A percentile compares a stretch with the other conserved stretches of the same genome.
Evolutionary conservation across 345 rosid species (phyloP).

Genomic region (Reutealis trisperma): DNA sequence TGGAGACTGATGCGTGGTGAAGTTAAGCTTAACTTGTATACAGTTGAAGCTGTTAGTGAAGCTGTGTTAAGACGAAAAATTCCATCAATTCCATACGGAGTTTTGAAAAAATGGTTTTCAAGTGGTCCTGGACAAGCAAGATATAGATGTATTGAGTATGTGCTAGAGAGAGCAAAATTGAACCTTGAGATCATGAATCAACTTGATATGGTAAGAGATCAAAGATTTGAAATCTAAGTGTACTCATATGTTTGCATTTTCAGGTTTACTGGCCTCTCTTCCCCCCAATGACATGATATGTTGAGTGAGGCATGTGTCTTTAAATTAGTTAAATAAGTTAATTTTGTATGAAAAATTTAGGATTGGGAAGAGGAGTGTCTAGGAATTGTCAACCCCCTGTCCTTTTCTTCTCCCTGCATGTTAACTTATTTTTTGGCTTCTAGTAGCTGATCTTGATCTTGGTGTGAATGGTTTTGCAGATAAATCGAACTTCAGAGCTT

Average conservation of each 20-base stretch:
- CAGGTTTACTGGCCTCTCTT: background rate
- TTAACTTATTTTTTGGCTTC: background rate
- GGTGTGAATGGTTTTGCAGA: slow-evolving; percentile 50
- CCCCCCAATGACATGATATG: background rate
- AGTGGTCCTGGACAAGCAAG: slow-evolving; percentile 79
- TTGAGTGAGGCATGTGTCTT: background rate
- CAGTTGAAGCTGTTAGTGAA: slow-evolving; percentile 78
- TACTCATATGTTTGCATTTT: background rate
- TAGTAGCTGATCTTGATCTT: background rate
- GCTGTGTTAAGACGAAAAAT: slow-evolving; percentile 79
- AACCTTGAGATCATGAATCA: slow-evolving; percentile 76
- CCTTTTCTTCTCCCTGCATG: background rate
- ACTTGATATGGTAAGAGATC: slow-evolving; percentile 75
- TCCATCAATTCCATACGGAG: slow-evolving; percentile 65
- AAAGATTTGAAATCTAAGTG: background rate
- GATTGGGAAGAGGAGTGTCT: background rate
- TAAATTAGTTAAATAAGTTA: background rate
- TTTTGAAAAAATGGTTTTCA: slow-evolving; percentile 75
- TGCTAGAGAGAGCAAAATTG: slow-evolving; percentile 68
- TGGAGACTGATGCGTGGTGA: slow-evolving; percentile 92
- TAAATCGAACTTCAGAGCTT: slow-evolving; percentile 96
- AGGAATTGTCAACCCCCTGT: background rate
- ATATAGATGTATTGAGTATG: slow-evolving; percentile 76
- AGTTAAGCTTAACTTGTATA: slow-evolving; percentile 82
- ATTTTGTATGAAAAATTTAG: background rate